Evolutionary conservation across 2,329 filamentous ascomycete species (phyloP), one percentile per base, ranked within the genome.

Genomic region (Calonectria pauciramosa): DNA sequence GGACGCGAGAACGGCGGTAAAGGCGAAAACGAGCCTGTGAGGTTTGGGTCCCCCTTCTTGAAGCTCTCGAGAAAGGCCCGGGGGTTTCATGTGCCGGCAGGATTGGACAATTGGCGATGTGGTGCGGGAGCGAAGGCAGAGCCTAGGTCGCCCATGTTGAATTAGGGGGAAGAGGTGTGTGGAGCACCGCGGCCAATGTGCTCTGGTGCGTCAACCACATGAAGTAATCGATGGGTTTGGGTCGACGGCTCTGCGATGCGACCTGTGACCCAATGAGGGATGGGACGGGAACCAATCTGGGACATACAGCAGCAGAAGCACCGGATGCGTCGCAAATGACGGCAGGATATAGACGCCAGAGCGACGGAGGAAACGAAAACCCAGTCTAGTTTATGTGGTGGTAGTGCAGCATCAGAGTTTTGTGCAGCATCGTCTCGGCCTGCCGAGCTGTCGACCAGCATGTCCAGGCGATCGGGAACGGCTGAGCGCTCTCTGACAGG

Each of bases 221-320:
- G 67, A 68, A 64, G 68, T 56, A 71, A 47, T 65, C 52, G 70
- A 51, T 30, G 59, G 38, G 26, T 32, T 71, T 66, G 34, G 26
- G 52, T 34, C 52, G 56, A 28, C 16, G 36, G 34, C n/a, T 16
- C 41, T 44, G 41, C 18, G 26, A 38, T 60, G 34, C 34, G 20
- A 36, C 38, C 16, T 32, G 60, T 47, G 28, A 64, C 41, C 23
- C 23, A 38, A 64, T 47, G 26, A 30, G 44, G 65, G 65, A 51
- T 38, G 38, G 3, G 44, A 51, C 49, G 38, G 41, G 44, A 49
- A 36, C 44, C 36, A 68, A 70, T 71, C 70, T 68, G 71, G 65
- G 71, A 74, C 70, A 79, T 69, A 59, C 38, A 47, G 18, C 20
- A 65, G n/a, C 28, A 44, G 30, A 47, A 41, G 56, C 36, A 41